A percentile compares a stretch with the other conserved stretches of the same genome.
Conservation (phyloP, 148 eudicot genomes). For the Tetragonia tetragonoides region DNA sequence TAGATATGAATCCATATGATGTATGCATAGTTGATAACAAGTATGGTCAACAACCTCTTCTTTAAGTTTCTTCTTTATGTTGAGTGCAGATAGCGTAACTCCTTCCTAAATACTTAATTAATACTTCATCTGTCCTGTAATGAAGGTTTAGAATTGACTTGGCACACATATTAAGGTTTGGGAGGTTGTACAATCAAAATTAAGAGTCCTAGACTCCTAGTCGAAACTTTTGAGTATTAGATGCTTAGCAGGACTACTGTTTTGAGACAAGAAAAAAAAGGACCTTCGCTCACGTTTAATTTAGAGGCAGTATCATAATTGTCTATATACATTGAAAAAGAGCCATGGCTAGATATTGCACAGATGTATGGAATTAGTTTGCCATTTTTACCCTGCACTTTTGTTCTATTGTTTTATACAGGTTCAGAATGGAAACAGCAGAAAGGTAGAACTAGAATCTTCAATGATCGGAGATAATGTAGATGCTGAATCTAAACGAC, state of each 20-base stretch:
- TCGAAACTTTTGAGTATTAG: no score
- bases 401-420: slow-evolving; percentile 14
- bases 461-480: slow-evolving; percentile 16
- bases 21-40: no score
- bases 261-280: no score
- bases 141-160: no score
- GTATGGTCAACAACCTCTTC: background rate
- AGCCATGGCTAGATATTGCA: background rate
- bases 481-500: slow-evolving; percentile 17
- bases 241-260: no score
- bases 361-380: background rate
- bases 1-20: background rate
- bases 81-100: background rate
- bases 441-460: slow-evolving; percentile 27
- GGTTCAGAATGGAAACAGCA: slow-evolving; percentile 27
- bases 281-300: no score
- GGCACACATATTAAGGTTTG: no score
- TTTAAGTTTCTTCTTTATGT: background rate
- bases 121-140: no score
- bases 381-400: background rate
- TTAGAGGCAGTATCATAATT: no score
- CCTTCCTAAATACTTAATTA: background rate
- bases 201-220: no score
- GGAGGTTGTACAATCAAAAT: no score
- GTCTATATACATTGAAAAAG: background rate